Percentiles rank a stretch among this genome's conserved stretches.
Conservation (phyloP, 2,329 filamentous ascomycete species). For the Alternaria solani region DNA sequence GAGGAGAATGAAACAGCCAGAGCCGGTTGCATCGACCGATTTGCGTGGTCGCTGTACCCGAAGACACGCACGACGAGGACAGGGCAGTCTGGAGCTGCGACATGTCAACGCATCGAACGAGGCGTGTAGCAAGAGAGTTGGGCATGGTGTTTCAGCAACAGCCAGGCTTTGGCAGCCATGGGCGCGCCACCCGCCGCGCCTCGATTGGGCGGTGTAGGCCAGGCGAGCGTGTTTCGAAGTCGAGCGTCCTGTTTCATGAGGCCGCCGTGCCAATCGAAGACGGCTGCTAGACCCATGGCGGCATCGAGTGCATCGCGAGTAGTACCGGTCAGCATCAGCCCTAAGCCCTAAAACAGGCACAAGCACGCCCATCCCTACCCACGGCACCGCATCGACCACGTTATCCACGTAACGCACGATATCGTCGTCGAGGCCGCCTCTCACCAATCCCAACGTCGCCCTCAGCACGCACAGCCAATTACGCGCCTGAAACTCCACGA, state of each 20-base stretch:
- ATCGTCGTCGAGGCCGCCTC: not conserved
- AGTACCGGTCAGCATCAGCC: constrained; percentile 28
- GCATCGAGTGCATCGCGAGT: constrained; percentile 19
- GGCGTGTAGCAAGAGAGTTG: constrained; percentile 20
- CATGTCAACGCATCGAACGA: constrained; percentile 13
- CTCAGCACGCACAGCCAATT: constrained; percentile 12
- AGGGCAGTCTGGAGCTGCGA: constrained; percentile 19
- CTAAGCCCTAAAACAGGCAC: constrained; percentile 26
- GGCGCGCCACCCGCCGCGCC: constrained; percentile 1
- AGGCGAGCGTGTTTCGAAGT: constrained; percentile 33
- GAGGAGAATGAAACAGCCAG: not conserved
- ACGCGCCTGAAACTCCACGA: constrained; percentile 14
- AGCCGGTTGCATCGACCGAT: not conserved
- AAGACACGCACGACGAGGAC: constrained; percentile 9
- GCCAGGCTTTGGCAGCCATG: not conserved
- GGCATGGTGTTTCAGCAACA: constrained; percentile 26
- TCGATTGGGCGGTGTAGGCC: constrained; percentile 21
- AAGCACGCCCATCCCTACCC: constrained; percentile 13
- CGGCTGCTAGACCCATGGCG: constrained; percentile 1
- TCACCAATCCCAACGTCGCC: not conserved
- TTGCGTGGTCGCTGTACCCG: not conserved
- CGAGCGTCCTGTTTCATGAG: constrained; percentile 11
- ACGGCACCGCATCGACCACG: constrained; percentile 3
- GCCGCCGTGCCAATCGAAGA: constrained; percentile 22
- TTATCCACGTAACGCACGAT: constrained; percentile 5